phyloP scores from a whole-genome alignment of 176 grass and related monocot species.

The Canna indica region DNA sequence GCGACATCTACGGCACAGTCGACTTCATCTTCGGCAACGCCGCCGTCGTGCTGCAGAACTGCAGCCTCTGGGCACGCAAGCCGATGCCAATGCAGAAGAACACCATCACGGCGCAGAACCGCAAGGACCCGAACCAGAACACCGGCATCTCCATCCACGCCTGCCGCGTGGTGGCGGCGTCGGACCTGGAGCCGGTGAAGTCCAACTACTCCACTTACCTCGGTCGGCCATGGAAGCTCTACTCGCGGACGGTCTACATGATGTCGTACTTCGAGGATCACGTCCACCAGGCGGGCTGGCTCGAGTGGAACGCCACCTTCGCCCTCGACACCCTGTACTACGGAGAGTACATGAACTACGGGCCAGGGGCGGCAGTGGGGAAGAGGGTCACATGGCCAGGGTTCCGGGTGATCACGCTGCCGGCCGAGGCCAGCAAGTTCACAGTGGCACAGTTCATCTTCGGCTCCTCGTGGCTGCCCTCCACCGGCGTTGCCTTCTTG shows the following conservation, averaged over 20 bases:
- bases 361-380: constrained; percentile 33
- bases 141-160: constrained; percentile 54
- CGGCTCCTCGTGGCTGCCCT: constrained; percentile 43
- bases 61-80: constrained; percentile 43
- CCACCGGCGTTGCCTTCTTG: constrained; percentile 45
- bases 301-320: constrained; percentile 40
- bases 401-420: constrained; percentile 33
- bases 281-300: constrained; percentile 47
- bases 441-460: constrained; percentile 41
- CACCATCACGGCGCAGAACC: constrained; percentile 46
- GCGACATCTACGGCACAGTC: constrained; percentile 54
- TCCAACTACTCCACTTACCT: constrained; percentile 35
- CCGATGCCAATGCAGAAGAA: constrained; percentile 49
- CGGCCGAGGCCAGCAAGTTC: constrained; percentile 49
- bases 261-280: constrained; percentile 42
- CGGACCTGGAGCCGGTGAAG: constrained; percentile 27
- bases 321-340: constrained; percentile 53
- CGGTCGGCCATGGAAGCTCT: constrained; percentile 60
- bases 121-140: constrained; percentile 58
- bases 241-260: constrained; percentile 48
- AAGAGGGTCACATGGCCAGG: constrained; percentile 38
- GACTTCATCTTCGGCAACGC: constrained; percentile 70
- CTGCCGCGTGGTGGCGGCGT: constrained; percentile 25
- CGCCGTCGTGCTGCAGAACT: constrained; percentile 59
- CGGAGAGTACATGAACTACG: constrained; percentile 60